phyloP scores from a whole-genome alignment of 768 basidiomycete genomes.

The Neoboletus subvelutipes region DNA sequence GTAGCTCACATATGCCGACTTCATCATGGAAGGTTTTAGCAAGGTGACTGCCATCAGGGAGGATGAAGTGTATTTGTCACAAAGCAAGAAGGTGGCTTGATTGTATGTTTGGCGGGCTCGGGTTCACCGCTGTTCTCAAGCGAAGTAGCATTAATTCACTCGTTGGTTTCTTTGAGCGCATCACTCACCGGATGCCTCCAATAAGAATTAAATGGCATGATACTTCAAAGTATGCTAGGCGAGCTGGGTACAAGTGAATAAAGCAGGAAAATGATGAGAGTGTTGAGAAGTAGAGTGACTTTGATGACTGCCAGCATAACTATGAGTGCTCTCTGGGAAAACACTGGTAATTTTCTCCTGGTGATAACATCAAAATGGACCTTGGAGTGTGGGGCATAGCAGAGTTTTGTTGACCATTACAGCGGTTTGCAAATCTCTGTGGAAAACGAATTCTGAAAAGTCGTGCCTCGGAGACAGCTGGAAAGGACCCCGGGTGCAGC shows the following conservation, averaged over 20 bases:
- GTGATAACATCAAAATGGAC: neutral
- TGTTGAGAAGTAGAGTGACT: neutral
- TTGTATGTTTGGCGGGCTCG: neutral
- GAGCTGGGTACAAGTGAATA: too few relatives aligned
- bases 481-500: too few relatives aligned
- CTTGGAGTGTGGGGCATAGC: neutral
- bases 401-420: too few relatives aligned
- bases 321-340: neutral
- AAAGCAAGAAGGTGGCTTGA: conserved; percentile 16
- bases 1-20: conserved; percentile 68
- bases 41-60: conserved; percentile 61
- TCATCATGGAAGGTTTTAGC: conserved; percentile 64
- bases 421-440: too few relatives aligned
- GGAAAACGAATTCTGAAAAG: too few relatives aligned
- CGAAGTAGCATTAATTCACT: too few relatives aligned
- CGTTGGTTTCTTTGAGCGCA: neutral
- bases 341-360: neutral
- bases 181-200: neutral
- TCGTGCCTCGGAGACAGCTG: too few relatives aligned
- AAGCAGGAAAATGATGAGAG: neutral
- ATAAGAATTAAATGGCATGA: neutral
- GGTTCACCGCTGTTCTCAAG: neutral
- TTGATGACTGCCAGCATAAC: neutral
- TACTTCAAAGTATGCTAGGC: too few relatives aligned
- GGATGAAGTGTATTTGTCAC: conserved; percentile 44